Percentiles rank a stretch among this genome's conserved stretches.
These are phyloP conservation scores for Cytospora paraplurivora DNA, from an alignment of 2,329 filamentous ascomycete species.

Conservation along the genomic window DNA sequence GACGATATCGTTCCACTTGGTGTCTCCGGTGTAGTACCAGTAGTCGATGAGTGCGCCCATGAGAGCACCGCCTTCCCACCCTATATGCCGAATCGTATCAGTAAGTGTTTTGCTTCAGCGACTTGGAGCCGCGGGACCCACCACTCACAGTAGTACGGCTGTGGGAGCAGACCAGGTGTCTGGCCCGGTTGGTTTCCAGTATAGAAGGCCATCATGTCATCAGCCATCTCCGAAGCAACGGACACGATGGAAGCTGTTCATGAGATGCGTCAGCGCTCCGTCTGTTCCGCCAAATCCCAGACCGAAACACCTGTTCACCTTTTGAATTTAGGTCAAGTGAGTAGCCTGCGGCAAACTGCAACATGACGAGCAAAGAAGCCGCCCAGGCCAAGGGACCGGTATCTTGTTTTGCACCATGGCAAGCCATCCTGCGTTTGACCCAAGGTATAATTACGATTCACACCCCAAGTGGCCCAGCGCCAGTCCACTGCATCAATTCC, in stretches of 20 bases:
- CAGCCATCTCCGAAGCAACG: conserved; percentile 52
- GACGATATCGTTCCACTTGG: conserved; percentile 68
- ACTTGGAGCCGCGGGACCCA: neutral
- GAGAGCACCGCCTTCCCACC: conserved; percentile 77
- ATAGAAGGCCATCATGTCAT: conserved; percentile 54
- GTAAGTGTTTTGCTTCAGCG: neutral
- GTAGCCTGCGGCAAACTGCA: conserved; percentile 5
- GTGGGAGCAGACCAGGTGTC: conserved; percentile 53
- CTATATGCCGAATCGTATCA: conserved; percentile 37
- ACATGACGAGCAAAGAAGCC: neutral
- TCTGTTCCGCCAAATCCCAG: neutral
- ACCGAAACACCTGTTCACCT: neutral
- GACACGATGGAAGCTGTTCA: conserved; percentile 51
- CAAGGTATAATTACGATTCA: neutral
- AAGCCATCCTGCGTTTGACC: neutral
- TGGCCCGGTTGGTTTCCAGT: conserved; percentile 52
- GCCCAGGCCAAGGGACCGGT: neutral
- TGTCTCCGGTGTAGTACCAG: conserved; percentile 80
- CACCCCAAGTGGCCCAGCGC: neutral
- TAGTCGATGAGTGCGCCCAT: conserved; percentile 75
- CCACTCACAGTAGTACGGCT: conserved; percentile 57
- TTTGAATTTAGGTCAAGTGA: conserved; percentile 15
- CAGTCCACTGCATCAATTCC: neutral
- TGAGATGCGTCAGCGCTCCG: neutral
- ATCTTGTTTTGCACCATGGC: neutral